Evolutionary conservation across 345 rosid species (phyloP).

Genomic region (Salix exigua): DNA sequence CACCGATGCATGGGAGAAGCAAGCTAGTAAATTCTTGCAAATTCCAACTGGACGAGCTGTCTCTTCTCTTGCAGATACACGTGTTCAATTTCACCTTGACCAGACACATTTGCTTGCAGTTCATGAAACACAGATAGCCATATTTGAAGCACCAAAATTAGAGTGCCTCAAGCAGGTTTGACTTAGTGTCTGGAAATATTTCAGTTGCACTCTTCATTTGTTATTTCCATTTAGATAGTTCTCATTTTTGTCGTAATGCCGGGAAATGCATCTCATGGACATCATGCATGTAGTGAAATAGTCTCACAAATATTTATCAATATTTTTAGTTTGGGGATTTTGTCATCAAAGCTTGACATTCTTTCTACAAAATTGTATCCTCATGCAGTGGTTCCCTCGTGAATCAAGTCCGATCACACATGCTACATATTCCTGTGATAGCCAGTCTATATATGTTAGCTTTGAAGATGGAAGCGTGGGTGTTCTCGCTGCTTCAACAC

Average conservation of each 20-base stretch:
- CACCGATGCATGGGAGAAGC: slow-evolving; percentile 76
- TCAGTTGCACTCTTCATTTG: not conserved
- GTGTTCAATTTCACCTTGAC: slow-evolving; percentile 72
- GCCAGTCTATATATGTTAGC: slow-evolving; percentile 69
- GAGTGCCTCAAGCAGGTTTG: slow-evolving; percentile 66
- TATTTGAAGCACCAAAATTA: slow-evolving; percentile 64
- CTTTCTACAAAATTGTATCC: slow-evolving; percentile 12
- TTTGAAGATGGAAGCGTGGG: slow-evolving; percentile 68
- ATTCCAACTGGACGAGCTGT: slow-evolving; percentile 43
- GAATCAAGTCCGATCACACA: slow-evolving; percentile 74
- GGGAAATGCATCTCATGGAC: not conserved
- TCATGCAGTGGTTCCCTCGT: slow-evolving; percentile 52
- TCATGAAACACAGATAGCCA: slow-evolving; percentile 79
- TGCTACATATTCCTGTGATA: slow-evolving; percentile 79
- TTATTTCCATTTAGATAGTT: not conserved
- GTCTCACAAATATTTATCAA: not conserved
- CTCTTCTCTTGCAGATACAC: slow-evolving; percentile 62
- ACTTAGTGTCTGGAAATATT: not conserved
- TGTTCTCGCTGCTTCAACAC: slow-evolving; percentile 61
- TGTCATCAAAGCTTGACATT: not conserved
- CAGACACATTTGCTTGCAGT: slow-evolving; percentile 62
- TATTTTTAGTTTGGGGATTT: not conserved
- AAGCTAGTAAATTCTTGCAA: slow-evolving; percentile 48
- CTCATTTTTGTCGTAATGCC: not conserved
- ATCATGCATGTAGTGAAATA: not conserved